Evolutionary conservation across 164 flowering plant species (phyloP), one percentile per base, ranked within the genome.

Genomic region (Aristolochia contorta): DNA sequence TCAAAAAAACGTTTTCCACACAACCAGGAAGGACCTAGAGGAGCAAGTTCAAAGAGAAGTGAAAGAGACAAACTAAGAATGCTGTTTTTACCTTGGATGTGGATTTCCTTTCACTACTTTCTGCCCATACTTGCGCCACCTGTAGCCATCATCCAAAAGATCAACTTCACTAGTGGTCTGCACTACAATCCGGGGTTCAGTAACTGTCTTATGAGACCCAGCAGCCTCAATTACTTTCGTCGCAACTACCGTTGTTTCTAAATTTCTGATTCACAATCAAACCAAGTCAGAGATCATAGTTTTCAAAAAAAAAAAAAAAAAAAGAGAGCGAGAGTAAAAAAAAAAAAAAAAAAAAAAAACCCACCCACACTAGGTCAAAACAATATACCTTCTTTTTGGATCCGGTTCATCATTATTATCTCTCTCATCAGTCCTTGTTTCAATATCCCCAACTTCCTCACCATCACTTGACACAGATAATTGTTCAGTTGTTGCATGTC

Each of bases 91-190:
- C 99, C 97, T 90, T 62, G 99, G 98, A 73, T 93, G 71, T 66
- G 86, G 86, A 76, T 87, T 93, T 55, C 98, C 97, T 72, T 90
- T 93, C 63, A 93, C 98, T 67, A 90, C 91, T 70, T 93, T 93
- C 80, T 93, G 96, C 47, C 98, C 98, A 69, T 93, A 93, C 68
- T 93, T 93, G 74, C 98, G 87, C 98, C 98, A 93, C 67, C 89
- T 80, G 67, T 80, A 93, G 19, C 98, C 98, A 73, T 93, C 98
- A 79, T 93, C 98, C 73, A 93, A 75, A 52, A 93, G 87, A 78
- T 93, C 97, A 72, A 93, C 96, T 69, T 90, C 97, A 75, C 97
- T 93, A 69, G 87, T 86, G 24, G 97, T 93, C 75, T 93, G 97
- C 68, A 93, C 91, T 67, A 93, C 78, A 56, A 93, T 87, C 75